These are phyloP conservation scores for Peronospora belbahrii DNA, from an alignment of 352 stramenopile species.

Conservation along the genomic window DNA sequence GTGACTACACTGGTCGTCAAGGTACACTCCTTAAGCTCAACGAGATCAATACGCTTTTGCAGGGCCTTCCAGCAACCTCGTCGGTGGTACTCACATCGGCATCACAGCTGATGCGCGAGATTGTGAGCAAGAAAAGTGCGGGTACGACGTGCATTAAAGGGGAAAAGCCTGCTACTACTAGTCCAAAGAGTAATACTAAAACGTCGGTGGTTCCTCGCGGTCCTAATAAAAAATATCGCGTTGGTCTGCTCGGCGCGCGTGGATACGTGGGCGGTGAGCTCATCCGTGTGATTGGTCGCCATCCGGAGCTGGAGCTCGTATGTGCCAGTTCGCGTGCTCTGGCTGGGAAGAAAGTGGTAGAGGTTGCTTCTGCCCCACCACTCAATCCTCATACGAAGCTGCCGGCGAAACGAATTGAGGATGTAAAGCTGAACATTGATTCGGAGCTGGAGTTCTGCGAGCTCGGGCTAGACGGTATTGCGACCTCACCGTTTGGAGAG, in stretches of 20 bases:
- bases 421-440: slow-evolving; percentile 48
- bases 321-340: slow-evolving; percentile 79
- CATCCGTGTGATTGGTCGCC: slow-evolving; percentile 70
- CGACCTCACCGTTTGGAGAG: slow-evolving; percentile 57
- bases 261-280: slow-evolving; percentile 85
- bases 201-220: slow-evolving; percentile 14
- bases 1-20: slow-evolving; percentile 84
- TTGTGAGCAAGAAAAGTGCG: slow-evolving; percentile 79
- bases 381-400: slow-evolving; percentile 79
- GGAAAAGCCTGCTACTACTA: slow-evolving; percentile 18
- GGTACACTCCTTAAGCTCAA: slow-evolving; percentile 89
- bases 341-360: slow-evolving; percentile 66
- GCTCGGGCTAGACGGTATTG: slow-evolving; percentile 68
- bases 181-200: slow-evolving; percentile 11
- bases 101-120: slow-evolving; percentile 68
- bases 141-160: slow-evolving; percentile 80
- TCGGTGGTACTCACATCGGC: slow-evolving; percentile 85
- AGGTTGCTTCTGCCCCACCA: slow-evolving; percentile 61
- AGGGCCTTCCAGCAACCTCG: slow-evolving; percentile 64
- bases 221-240: slow-evolving; percentile 47
- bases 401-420: slow-evolving; percentile 40
- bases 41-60: slow-evolving; percentile 82
- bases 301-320: slow-evolving; percentile 75
- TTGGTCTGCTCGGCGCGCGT: slow-evolving; percentile 80
- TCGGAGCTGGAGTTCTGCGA: slow-evolving; percentile 76